Evolutionary conservation across 202 grass and related monocot genomes (phyloP).

Genomic region (Saccharum hybrid): DNA sequence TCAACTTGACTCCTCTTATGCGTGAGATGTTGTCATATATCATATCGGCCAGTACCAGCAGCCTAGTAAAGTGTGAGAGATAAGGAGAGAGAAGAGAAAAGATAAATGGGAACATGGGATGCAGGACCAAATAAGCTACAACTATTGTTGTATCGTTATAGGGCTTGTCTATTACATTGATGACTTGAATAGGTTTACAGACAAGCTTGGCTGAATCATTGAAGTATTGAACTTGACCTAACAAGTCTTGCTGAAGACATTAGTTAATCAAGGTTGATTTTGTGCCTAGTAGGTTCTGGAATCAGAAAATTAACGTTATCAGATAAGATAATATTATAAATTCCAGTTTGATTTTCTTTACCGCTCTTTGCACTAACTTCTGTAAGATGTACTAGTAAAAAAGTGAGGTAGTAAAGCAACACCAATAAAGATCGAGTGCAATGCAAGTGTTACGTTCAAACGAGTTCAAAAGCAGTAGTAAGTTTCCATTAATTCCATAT

Average conservation of each 20-base stretch:
- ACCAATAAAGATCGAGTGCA: slow-evolving; percentile 7
- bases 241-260: background rate
- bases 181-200: background rate
- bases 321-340: background rate
- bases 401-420: slow-evolving; percentile 9
- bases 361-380: background rate
- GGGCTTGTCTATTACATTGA: background rate
- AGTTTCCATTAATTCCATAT: slow-evolving; percentile 58
- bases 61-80: background rate
- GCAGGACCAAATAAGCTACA: background rate
- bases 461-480: slow-evolving; percentile 25
- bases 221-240: background rate
- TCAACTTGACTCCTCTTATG: too few species aligned
- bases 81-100: background rate
- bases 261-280: background rate
- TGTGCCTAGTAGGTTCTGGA: background rate
- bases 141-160: background rate
- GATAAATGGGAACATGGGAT: background rate
- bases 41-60: background rate
- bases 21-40: too few species aligned
- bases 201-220: background rate
- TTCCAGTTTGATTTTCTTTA: background rate
- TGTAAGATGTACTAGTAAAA: background rate
- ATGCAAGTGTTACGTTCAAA: background rate
- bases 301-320: background rate